Evolutionary conservation across 441 rosid species (phyloP), one percentile per base, ranked within the genome.

Genomic region (Pelargonium fulgidum): DNA sequence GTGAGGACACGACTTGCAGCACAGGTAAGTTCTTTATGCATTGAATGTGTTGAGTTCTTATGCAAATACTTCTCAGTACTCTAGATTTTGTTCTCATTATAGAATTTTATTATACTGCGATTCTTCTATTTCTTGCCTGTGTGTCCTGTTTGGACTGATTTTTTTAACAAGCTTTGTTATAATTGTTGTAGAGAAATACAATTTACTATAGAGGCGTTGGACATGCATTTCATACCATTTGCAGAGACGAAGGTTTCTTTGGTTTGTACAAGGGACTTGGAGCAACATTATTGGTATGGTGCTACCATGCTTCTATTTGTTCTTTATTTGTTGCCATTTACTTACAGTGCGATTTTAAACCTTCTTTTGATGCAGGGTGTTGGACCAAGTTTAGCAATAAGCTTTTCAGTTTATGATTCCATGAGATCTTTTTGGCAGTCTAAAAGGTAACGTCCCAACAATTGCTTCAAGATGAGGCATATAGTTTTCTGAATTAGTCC

Each of bases 231-330:
- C 85, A 68, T 64, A 88, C 92, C 44, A 93, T 93, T 66, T 65
- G 67, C 82, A 72, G 70, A 61, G 95, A 93, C 11, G 97, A 93
- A 79, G 93, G 98, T 73, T 66, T 85, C 77, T 80, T 80, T 12
- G 98, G 98, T 17, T 84, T 93, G 50, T 91, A 93, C 81, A 93
- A 91, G 76, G 98, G 98, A 79, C 94, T 93, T 58, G 93, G 98
- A 74, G 86, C 97, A 33, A 93, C 97, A 19, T 88, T 93, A 47
- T 72, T 93, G 87, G 94, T 87, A 82, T 66, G 72, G 61, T 70
- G 68, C 62, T 67, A 17, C 66, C 50, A 62, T 58, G 14, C 48
- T 11, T 48, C 19, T 65, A 47, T 45, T 59, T 26, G 22, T 74
- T 68, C 66, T 17, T 64, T 5, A 62, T 41, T 9, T 12, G 56